phyloP scores from a whole-genome alignment of 345 rosid species.

The Mallotus nudiflorus region DNA sequence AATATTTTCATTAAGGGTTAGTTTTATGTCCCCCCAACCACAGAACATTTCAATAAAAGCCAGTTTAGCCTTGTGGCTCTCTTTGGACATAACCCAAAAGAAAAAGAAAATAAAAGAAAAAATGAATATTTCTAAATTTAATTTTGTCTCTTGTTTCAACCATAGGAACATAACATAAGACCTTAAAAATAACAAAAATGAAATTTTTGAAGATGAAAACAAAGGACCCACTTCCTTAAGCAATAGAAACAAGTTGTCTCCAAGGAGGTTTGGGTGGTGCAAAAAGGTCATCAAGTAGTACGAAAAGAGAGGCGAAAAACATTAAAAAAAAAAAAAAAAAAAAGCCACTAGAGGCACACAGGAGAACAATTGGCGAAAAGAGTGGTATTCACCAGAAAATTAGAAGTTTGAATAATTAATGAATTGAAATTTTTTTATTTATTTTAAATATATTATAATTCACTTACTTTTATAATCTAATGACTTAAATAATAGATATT shows the following conservation, averaged over 20 bases:
- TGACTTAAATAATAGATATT: too few species aligned
- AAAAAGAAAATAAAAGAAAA: background rate
- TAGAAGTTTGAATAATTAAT: too few species aligned
- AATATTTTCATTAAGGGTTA: background rate
- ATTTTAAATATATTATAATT: too few species aligned
- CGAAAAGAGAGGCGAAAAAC: too few species aligned
- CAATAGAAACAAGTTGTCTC: background rate
- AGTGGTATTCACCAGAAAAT: too few species aligned
- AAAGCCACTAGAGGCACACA: background rate
- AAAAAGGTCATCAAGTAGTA: too few species aligned
- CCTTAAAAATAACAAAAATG: background rate
- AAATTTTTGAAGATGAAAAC: background rate
- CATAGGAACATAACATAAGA: background rate
- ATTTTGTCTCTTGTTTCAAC: background rate
- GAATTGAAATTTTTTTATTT: too few species aligned
- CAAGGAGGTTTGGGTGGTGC: background rate
- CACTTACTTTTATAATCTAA: too few species aligned
- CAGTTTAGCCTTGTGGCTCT: too few species aligned
- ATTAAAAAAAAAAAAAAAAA: too few species aligned
- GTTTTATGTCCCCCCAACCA: constrained; percentile 9
- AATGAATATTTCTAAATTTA: background rate
- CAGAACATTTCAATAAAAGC: background rate
- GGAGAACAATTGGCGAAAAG: background rate
- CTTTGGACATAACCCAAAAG: too few species aligned
- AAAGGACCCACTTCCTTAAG: constrained; percentile 11